A percentile compares a stretch with the other conserved stretches of the same genome.
Conservation (phyloP, 2,329 filamentous ascomycete genomes). For the Pyricularia grisea region DNA sequence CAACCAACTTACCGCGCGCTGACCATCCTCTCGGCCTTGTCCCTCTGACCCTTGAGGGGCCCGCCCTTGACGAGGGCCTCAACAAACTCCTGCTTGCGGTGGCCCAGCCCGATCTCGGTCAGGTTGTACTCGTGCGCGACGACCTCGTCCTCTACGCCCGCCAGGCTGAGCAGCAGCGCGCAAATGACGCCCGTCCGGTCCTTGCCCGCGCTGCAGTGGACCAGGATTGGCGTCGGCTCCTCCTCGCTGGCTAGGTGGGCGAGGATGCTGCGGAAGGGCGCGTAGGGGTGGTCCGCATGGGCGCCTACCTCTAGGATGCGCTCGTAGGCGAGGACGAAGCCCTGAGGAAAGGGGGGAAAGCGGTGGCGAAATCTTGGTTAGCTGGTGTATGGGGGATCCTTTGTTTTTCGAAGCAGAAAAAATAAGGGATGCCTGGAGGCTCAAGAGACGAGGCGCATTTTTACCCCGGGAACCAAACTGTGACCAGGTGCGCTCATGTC, state of each 20-base stretch:
- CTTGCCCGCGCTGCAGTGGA: conserved; percentile 72
- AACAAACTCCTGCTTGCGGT: conserved; percentile 42
- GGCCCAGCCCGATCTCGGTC: conserved; percentile 51
- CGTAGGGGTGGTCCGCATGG: conserved; percentile 32
- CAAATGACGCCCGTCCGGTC: conserved; percentile 66
- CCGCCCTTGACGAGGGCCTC: conserved; percentile 38
- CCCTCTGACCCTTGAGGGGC: conserved; percentile 34
- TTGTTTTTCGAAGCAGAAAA: background rate
- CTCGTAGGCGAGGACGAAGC: conserved; percentile 55
- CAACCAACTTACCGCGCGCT: conserved; percentile 25
- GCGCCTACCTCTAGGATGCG: conserved; percentile 48
- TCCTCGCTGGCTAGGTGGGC: conserved; percentile 37
- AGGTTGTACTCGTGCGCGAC: conserved; percentile 62
- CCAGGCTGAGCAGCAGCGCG: conserved; percentile 55
- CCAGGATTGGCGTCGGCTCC: conserved; percentile 40
- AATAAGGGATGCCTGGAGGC: background rate
- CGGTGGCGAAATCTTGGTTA: background rate
- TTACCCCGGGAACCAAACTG: background rate
- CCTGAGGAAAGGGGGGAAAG: conserved; percentile 20
- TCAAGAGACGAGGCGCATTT: background rate
- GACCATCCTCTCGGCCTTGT: conserved; percentile 34
- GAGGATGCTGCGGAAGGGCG: conserved; percentile 44
- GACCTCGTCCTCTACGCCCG: conserved; percentile 46
- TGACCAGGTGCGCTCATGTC: background rate
- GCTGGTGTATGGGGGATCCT: background rate